Evolutionary conservation across 2,329 filamentous ascomycete genomes (phyloP).

Genomic region (Ophiocordyceps camponoti-floridani): DNA sequence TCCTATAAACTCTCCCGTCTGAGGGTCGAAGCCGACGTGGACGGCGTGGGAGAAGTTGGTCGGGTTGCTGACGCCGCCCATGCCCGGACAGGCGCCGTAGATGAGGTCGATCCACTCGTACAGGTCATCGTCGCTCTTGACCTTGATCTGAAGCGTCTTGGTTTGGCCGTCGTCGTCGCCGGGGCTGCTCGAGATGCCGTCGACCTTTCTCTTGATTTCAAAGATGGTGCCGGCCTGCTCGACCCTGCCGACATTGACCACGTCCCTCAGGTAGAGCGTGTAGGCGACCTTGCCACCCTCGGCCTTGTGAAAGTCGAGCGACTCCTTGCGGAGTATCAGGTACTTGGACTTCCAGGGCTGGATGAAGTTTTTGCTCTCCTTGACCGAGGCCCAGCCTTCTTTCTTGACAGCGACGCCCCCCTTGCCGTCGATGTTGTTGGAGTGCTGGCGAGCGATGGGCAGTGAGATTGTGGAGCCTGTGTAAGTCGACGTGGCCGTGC

Average conservation of each 20-base stretch:
- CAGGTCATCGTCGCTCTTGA: slow-evolving; percentile 89
- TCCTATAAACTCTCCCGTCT: slow-evolving; percentile 87
- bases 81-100: slow-evolving; percentile 87
- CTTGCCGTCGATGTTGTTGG: slow-evolving; percentile 41
- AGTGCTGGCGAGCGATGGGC: slow-evolving; percentile 46
- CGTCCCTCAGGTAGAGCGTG: slow-evolving; percentile 69
- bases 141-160: slow-evolving; percentile 76
- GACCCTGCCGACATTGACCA: slow-evolving; percentile 77
- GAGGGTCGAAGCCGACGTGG: slow-evolving; percentile 91
- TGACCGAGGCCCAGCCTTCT: slow-evolving; percentile 69
- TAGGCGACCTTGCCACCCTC: slow-evolving; percentile 78
- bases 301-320: slow-evolving; percentile 86
- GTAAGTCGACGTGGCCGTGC: slow-evolving; percentile 46
- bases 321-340: slow-evolving; percentile 79
- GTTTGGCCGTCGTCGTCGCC: slow-evolving; percentile 65
- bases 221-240: slow-evolving; percentile 86
- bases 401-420: slow-evolving; percentile 60
- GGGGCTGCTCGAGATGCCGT: slow-evolving; percentile 50
- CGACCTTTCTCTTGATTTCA: slow-evolving; percentile 67
- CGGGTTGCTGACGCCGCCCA: slow-evolving; percentile 96
- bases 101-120: slow-evolving; percentile 99
- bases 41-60: slow-evolving; percentile 97
- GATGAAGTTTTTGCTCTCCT: slow-evolving; percentile 79
- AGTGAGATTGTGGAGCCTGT: slow-evolving; percentile 57
- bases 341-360: slow-evolving; percentile 81